Conservation (phyloP, 108 stramenopile species). For the Epithemia pelagica region DNA sequence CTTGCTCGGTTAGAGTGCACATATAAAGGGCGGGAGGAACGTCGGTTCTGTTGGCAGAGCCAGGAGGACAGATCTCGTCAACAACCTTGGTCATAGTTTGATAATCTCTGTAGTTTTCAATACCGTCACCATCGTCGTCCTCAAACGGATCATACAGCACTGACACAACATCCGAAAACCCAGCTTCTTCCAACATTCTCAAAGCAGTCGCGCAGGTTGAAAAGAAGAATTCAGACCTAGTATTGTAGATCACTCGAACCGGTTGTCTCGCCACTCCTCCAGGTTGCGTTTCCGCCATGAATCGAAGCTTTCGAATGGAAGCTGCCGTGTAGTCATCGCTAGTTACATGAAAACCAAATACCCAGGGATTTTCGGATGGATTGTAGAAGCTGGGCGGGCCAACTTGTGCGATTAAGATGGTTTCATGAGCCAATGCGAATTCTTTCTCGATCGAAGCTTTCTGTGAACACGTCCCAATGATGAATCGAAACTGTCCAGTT, state of each 20-base stretch:
- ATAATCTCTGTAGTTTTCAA: conserved; percentile 24
- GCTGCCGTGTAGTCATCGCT: conserved; percentile 35
- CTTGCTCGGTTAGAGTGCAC: conserved; percentile 30
- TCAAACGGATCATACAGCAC: conserved; percentile 28
- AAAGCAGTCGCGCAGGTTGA: conserved; percentile 37
- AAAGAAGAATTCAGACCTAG: conserved; percentile 35
- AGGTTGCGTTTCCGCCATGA: conserved; percentile 10
- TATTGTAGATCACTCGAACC: conserved; percentile 27
- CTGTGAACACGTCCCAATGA: neutral
- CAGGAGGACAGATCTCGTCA: neutral
- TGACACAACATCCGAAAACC: conserved; percentile 18
- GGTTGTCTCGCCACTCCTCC: conserved; percentile 15
- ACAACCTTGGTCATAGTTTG: conserved; percentile 17
- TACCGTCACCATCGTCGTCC: conserved; percentile 24
- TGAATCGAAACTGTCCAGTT: neutral
- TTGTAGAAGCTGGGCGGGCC: conserved; percentile 45
- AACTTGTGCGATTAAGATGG: conserved; percentile 43
- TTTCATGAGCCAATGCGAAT: conserved; percentile 21
- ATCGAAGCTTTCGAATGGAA: conserved; percentile 22
- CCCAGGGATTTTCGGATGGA: conserved; percentile 28
- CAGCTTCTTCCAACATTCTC: conserved; percentile 9
- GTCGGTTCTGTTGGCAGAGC: neutral
- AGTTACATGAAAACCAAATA: conserved; percentile 54
- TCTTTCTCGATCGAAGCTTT: conserved; percentile 21
- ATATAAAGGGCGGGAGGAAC: conserved; percentile 31